Conservation (phyloP, 2,329 filamentous ascomycete species). For the Neopestalotiopsis rosae region DNA sequence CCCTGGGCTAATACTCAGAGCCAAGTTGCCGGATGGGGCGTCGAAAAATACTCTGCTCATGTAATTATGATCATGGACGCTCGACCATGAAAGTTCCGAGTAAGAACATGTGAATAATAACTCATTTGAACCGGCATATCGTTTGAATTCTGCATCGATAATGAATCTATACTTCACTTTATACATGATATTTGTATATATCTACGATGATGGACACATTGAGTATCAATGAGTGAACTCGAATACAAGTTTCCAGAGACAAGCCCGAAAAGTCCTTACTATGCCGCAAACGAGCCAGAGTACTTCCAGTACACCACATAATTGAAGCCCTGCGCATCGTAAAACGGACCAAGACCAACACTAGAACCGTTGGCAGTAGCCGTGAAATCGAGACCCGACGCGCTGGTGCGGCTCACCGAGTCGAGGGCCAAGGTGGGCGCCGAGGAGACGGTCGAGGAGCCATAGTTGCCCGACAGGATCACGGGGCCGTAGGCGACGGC, state of each 20-base stretch:
- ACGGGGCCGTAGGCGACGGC: slow-evolving; percentile 54
- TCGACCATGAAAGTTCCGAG: too few species aligned
- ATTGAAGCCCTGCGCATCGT: slow-evolving; percentile 46
- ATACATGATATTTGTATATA: too few species aligned
- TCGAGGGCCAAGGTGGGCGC: slow-evolving; percentile 38
- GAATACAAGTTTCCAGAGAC: neutral
- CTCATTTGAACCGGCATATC: too few species aligned
- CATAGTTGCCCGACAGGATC: slow-evolving; percentile 52
- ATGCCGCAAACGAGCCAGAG: slow-evolving; percentile 15
- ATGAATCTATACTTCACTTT: too few species aligned
- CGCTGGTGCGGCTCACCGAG: slow-evolving; percentile 31
- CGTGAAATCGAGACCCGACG: slow-evolving; percentile 36
- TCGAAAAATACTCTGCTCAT: slow-evolving; percentile 39
- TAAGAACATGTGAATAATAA: too few species aligned
- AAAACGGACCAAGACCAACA: slow-evolving; percentile 43
- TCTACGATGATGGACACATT: too few species aligned
- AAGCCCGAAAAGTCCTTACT: too few species aligned
- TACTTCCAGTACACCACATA: slow-evolving; percentile 49
- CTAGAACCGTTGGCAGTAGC: slow-evolving; percentile 36
- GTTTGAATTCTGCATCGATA: too few species aligned
- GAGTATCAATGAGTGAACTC: neutral
- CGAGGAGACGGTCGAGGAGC: slow-evolving; percentile 29
- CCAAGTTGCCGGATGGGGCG: slow-evolving; percentile 45
- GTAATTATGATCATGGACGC: neutral
- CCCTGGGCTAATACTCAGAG: slow-evolving; percentile 50